Evolutionary conservation across 2,329 filamentous ascomycete genomes (phyloP).

Genomic region (Colletotrichum paranaense): DNA sequence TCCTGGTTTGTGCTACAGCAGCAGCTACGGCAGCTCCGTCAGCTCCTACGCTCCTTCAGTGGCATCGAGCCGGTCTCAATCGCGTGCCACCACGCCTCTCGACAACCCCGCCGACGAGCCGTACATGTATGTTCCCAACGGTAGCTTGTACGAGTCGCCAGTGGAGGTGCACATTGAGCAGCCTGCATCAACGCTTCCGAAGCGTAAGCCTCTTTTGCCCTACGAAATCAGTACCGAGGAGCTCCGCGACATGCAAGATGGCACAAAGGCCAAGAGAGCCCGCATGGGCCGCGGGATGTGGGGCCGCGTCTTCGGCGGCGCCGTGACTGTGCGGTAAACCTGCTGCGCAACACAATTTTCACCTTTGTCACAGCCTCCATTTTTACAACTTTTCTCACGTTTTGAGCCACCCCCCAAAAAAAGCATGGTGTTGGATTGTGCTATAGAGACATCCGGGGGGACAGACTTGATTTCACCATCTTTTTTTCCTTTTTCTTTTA

Average conservation of each 20-base stretch:
- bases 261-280: slow-evolving; percentile 60
- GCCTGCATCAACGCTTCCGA: slow-evolving; percentile 49
- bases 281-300: slow-evolving; percentile 62
- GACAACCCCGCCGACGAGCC: slow-evolving; percentile 56
- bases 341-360: slow-evolving; percentile 2
- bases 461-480: slow-evolving; percentile 14
- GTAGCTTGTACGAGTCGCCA: slow-evolving; percentile 62
- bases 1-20: slow-evolving; percentile 59
- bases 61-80: slow-evolving; percentile 55
- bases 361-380: slow-evolving; percentile 21
- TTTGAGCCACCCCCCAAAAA: slow-evolving; percentile 24
- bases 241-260: slow-evolving; percentile 61
- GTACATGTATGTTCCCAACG: slow-evolving; percentile 51
- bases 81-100: slow-evolving; percentile 62
- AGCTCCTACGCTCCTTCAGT: slow-evolving; percentile 62
- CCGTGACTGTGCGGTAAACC: slow-evolving; percentile 51
- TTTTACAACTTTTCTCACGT: slow-evolving; percentile 32
- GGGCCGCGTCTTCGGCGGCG: slow-evolving; percentile 63
- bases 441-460: slow-evolving; percentile 25
- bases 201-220: slow-evolving; percentile 51
- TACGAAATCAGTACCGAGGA: slow-evolving; percentile 68
- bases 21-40: slow-evolving; percentile 49
- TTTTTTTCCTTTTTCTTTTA: background rate
- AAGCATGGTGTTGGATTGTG: slow-evolving; percentile 36
- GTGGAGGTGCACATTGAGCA: slow-evolving; percentile 56